A percentile compares a stretch with the other conserved stretches of the same genome.
Conservation (phyloP, 1,284 basidiomycete genomes). For the Fomes fomentarius region DNA sequence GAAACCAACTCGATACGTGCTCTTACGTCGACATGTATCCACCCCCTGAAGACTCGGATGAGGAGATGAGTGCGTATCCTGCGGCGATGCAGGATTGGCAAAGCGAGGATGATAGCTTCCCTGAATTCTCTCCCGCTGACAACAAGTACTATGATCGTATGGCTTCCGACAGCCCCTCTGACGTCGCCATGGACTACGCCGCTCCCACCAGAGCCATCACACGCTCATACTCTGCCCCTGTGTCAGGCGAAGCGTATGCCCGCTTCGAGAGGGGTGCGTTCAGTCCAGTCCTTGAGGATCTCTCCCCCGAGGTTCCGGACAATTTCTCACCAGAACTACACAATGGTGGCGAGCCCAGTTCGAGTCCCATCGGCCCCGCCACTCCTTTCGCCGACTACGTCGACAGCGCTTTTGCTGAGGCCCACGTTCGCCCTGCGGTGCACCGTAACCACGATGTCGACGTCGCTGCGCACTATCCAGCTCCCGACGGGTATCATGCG, state of each 20-base stretch:
- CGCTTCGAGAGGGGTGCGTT: slow-evolving; percentile 53
- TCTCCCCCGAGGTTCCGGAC: slow-evolving; percentile 52
- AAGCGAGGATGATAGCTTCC: slow-evolving; percentile 26
- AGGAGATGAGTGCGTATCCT: slow-evolving; percentile 42
- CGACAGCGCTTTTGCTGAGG: slow-evolving; percentile 65
- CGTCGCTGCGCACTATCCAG: slow-evolving; percentile 20
- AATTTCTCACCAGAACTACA: slow-evolving; percentile 56
- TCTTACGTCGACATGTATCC: slow-evolving; percentile 24
- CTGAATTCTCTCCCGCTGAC: slow-evolving; percentile 31
- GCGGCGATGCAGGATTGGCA: slow-evolving; percentile 29
- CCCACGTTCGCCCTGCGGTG: slow-evolving; percentile 20
- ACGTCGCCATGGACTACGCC: slow-evolving; percentile 11
- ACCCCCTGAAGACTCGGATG: slow-evolving; percentile 41
- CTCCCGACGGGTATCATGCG: slow-evolving; percentile 30
- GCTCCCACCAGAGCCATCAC: slow-evolving; percentile 8
- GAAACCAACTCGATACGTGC: slow-evolving; percentile 11
- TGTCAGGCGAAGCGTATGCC: slow-evolving; percentile 6
- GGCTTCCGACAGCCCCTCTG: slow-evolving; percentile 16
- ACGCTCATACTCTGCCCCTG: slow-evolving; percentile 14
- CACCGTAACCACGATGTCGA: slow-evolving; percentile 13
- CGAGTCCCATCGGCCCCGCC: slow-evolving; percentile 70
- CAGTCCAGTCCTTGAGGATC: slow-evolving; percentile 66
- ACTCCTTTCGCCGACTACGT: slow-evolving; percentile 78
- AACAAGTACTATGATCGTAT: slow-evolving; percentile 33
- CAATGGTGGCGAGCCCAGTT: slow-evolving; percentile 52